Evolutionary conservation across 1,139 yeast species (phyloP).

Genomic region (Spathaspora sp.): DNA sequence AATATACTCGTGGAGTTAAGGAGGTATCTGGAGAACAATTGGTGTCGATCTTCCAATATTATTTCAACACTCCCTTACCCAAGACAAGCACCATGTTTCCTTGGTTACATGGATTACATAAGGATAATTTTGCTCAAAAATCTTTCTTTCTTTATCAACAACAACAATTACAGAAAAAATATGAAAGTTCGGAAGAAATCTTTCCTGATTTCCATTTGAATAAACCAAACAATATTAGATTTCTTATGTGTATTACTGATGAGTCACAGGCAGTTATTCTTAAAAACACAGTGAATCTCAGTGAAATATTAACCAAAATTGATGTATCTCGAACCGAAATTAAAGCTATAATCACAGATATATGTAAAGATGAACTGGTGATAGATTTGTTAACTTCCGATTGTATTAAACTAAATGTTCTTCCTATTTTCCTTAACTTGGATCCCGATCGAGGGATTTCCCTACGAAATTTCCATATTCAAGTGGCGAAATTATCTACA

Average conservation of each 20-base stretch:
- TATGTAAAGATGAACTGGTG: slow-evolving; percentile 4
- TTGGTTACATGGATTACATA: slow-evolving; percentile 80
- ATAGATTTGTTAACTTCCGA: slow-evolving; percentile 37
- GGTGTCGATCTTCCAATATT: slow-evolving; percentile 38
- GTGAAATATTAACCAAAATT: slow-evolving; percentile 56
- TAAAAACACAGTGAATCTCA: slow-evolving; percentile 61
- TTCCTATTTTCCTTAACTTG: slow-evolving; percentile 55
- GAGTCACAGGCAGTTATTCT: slow-evolving; percentile 27
- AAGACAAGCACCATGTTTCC: slow-evolving; percentile 74
- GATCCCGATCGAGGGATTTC: slow-evolving; percentile 72
- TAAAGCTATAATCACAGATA: slow-evolving; percentile 12
- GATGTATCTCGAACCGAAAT: slow-evolving; percentile 40
- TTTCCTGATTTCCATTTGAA: slow-evolving; percentile 13
- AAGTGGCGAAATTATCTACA: slow-evolving; percentile 66
- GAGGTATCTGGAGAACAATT: slow-evolving; percentile 25
- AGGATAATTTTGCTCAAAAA: slow-evolving; percentile 51
- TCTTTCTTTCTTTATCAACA: slow-evolving; percentile 38
- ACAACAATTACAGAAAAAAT: slow-evolving; percentile 13
- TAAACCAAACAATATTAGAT: slow-evolving; percentile 30
- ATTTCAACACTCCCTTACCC: slow-evolving; percentile 59
- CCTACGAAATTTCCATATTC: slow-evolving; percentile 74
- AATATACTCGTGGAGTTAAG: background rate
- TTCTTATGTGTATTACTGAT: slow-evolving; percentile 51
- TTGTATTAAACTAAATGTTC: slow-evolving; percentile 39
- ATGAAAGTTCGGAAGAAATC: slow-evolving; percentile 5